Base-by-base conservation (phyloP, 1,284 basidiomycete species). In the Moesziomyces sp. region DNA sequence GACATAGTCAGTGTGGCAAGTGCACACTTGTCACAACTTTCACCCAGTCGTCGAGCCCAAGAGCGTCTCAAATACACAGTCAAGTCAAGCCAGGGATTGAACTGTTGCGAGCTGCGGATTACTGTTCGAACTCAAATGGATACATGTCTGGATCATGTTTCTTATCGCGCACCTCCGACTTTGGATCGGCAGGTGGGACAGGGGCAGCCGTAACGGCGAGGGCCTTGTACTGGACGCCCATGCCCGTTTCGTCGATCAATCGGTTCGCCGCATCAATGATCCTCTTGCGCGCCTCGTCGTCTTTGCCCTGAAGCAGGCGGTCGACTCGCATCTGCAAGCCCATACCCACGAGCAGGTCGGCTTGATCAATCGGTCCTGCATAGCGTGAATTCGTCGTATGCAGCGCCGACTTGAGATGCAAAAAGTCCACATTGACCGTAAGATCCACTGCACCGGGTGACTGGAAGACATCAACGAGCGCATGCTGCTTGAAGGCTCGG, bases 361-460 rank as follows among this genome's bases (percentile, higher is more conserved):
- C 86, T 85, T 95, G 93, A 0, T 89, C 81, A 19, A 94, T 86
- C 0, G 90, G 90, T 0, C 91, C 91, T 47, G 90, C 87, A 0
- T 88, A 81, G 13, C 86, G 82, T 2, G 77, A 60, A 28, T 79
- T 67, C 53, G 84, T 80, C 2, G 80, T 75, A 6, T 52, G 83
- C 64, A 95, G 86, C 0, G 93, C 90, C 84, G 95, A 93, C 74
- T 88, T 88, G 44, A 99, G 87, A 82, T 93, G 93, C 0, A 90
- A 88, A 85, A 99, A 99, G 85, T 99, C 94, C 53, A 99, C 96
- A 80, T 99, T 97, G 33, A 92, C 91, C 0, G 97, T 99, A 51
- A 99, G 85, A 84, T 99, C 97, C 47, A 92, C 92, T 48, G 91
- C 88, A 13, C 97, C 96, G 0, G 96, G 95, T 11, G 88, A 86